Evolutionary conservation across 208 protist genomes (phyloP).

Genomic region (Crithidia brevicula): DNA sequence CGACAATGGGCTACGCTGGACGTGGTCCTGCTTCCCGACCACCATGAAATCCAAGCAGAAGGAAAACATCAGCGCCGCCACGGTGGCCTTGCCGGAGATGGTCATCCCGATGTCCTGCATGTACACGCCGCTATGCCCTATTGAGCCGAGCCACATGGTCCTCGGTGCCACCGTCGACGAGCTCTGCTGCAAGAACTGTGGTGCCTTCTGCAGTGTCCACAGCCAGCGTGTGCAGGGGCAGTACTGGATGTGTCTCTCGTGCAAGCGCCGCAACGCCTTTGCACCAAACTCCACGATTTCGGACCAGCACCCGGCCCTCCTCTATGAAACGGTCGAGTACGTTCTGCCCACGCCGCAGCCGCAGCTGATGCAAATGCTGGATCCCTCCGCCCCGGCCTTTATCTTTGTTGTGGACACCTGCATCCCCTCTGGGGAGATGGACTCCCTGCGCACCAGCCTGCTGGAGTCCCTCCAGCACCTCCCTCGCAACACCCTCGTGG

Average conservation of each 20-base stretch:
- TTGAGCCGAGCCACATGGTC: constrained; percentile 53
- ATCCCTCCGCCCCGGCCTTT: constrained; percentile 38
- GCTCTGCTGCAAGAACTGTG: constrained; percentile 71
- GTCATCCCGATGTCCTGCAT: constrained; percentile 90
- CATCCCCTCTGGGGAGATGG: constrained; percentile 91
- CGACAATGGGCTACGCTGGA: constrained; percentile 86
- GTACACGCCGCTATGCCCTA: constrained; percentile 79
- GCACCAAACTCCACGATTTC: constrained; percentile 39
- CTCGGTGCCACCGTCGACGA: constrained; percentile 36
- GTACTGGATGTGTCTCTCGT: constrained; percentile 85
- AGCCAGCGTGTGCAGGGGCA: constrained; percentile 61
- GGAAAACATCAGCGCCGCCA: constrained; percentile 37
- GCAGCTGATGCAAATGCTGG: constrained; percentile 11
- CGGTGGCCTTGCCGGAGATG: constrained; percentile 69
- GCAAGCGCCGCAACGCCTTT: constrained; percentile 67
- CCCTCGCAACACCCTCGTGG: constrained; percentile 95
- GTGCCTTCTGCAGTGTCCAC: constrained; percentile 70
- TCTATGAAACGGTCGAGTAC: constrained; percentile 88
- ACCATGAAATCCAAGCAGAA: constrained; percentile 45
- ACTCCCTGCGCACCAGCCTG: constrained; percentile 92
- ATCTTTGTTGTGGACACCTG: constrained; percentile 98
- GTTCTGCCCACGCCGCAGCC: constrained; percentile 38
- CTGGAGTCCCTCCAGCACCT: constrained; percentile 93
- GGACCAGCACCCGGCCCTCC: constrained; percentile 65
- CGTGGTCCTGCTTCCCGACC: constrained; percentile 87